Evolutionary conservation across 2,329 filamentous ascomycete species (phyloP).

Genomic region (Botrytis hyacinthi): DNA sequence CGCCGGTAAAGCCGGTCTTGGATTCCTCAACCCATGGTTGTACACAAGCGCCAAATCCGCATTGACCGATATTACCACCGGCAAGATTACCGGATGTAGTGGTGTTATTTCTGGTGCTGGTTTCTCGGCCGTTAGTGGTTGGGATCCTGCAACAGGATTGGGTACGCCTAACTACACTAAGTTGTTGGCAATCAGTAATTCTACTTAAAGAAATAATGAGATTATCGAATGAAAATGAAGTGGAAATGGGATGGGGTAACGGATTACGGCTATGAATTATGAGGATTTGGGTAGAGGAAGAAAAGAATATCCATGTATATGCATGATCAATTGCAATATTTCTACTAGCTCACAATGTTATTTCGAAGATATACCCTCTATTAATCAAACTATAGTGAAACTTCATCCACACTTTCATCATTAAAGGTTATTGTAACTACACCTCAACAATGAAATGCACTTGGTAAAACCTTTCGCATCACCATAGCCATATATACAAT

Average conservation of each 20-base stretch:
- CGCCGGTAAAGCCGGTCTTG: constrained; percentile 46
- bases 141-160: constrained; percentile 49
- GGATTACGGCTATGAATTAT: constrained; percentile 5
- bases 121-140: constrained; percentile 35
- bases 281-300: background rate
- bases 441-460: fast-evolving
- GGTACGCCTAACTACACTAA: constrained; percentile 43
- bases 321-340: background rate
- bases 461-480: background rate
- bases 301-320: background rate
- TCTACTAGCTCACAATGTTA: background rate
- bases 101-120: constrained; percentile 25
- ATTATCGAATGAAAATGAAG: background rate
- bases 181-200: constrained; percentile 25
- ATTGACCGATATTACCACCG: constrained; percentile 43
- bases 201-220: background rate
- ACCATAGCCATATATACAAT: background rate
- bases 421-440: background rate
- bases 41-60: constrained; percentile 42
- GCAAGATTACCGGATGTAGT: constrained; percentile 43
- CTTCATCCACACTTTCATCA: background rate
- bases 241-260: background rate
- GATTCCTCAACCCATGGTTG: constrained; percentile 48
- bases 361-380: background rate
- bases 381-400: background rate